A percentile compares a stretch with the other conserved stretches of the same genome.
Evolutionary conservation across 2,329 filamentous ascomycete genomes (phyloP).

Genomic region (Colletotrichum cuscutae): DNA sequence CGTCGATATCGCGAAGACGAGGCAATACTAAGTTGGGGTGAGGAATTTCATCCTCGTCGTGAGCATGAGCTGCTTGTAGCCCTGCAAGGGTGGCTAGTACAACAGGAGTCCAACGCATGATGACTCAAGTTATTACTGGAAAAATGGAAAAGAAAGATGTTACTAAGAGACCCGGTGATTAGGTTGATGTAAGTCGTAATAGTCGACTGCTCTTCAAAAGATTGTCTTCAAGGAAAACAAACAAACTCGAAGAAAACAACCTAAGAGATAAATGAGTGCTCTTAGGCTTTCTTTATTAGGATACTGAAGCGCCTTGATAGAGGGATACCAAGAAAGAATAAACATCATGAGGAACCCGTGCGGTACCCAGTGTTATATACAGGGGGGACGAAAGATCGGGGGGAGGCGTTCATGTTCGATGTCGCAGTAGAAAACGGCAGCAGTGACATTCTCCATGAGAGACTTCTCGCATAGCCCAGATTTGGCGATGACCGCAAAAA

Average conservation of each 20-base stretch:
- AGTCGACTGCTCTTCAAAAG: neutral
- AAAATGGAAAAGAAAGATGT: neutral
- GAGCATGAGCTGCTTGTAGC: slow-evolving; percentile 40
- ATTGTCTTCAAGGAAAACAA: neutral
- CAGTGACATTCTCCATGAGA: neutral
- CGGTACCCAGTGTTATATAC: slow-evolving; percentile 21
- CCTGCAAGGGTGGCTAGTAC: slow-evolving; percentile 40
- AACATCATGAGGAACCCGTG: neutral
- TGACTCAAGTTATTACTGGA: neutral
- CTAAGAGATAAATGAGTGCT: neutral
- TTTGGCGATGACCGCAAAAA: neutral
- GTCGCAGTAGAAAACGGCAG: slow-evolving; percentile 22
- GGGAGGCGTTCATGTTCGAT: slow-evolving; percentile 1
- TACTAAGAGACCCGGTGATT: neutral
- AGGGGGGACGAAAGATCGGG: neutral
- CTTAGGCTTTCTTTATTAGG: neutral
- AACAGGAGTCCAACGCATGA: slow-evolving; percentile 40
- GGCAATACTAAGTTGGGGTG: slow-evolving; percentile 27
- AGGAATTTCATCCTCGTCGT: slow-evolving; percentile 37
- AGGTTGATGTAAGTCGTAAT: neutral
- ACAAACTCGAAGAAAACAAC: too few relatives aligned
- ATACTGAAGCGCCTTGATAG: slow-evolving; percentile 8
- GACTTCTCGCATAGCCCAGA: neutral
- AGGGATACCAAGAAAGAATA: neutral
- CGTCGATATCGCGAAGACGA: neutral